Conservation (phyloP, 2,329 filamentous ascomycete species). For the Colletotrichum endophyticum region DNA sequence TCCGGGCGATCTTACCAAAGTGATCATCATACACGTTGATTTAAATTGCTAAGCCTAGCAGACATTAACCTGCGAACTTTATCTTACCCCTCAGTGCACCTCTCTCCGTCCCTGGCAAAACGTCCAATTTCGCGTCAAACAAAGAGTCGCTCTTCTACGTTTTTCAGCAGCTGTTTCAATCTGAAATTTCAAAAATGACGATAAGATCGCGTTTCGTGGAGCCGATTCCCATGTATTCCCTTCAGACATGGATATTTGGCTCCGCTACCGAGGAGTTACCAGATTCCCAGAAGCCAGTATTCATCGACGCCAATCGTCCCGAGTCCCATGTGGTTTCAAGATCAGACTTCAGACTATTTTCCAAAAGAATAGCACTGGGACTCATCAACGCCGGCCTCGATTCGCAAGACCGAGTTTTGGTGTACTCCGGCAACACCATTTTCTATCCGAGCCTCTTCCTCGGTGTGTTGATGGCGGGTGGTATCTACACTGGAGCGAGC, state of each 20-base stretch:
- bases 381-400: background rate
- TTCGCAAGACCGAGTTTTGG: background rate
- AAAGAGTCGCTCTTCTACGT: background rate
- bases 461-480: background rate
- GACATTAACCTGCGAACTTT: background rate
- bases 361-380: background rate
- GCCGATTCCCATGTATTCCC: background rate
- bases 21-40: background rate
- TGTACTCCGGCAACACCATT: background rate
- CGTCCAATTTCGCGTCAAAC: background rate
- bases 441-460: background rate
- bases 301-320: background rate
- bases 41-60: background rate
- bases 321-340: background rate
- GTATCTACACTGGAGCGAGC: background rate
- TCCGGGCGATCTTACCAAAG: background rate
- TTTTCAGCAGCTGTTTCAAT: background rate
- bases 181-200: background rate
- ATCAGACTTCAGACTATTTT: background rate
- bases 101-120: background rate
- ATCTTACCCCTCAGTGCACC: background rate
- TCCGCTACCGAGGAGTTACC: background rate
- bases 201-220: background rate
- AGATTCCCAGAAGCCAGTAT: background rate
- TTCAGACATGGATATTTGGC: background rate